phyloP scores from a whole-genome alignment of 345 rosid genomes.

The Leavenworthia alabamica region DNA sequence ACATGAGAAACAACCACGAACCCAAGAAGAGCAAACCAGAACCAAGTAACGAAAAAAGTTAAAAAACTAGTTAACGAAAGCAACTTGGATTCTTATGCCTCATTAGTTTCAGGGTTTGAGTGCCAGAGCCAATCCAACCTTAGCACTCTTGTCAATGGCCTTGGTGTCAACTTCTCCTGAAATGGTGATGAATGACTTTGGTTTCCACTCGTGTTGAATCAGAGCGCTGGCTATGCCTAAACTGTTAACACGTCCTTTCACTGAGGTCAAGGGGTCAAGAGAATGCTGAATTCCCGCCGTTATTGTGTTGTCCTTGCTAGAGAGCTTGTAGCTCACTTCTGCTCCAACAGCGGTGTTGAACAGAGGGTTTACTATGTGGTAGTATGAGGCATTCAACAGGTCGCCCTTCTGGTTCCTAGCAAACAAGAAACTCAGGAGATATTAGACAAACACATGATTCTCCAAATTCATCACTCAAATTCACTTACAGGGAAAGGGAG shows the following conservation, averaged over 20 bases:
- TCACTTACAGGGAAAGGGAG: conserved; percentile 60
- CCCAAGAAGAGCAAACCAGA: conserved; percentile 9
- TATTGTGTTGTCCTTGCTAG: conserved; percentile 62
- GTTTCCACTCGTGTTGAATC: conserved; percentile 89
- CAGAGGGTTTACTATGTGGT: conserved; percentile 57
- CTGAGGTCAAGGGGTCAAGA: conserved; percentile 59
- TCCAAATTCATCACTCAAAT: background rate
- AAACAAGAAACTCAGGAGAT: background rate
- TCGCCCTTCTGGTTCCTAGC: conserved; percentile 82
- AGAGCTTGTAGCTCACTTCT: conserved; percentile 67
- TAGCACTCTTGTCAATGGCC: conserved; percentile 74
- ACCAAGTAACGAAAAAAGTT: background rate
- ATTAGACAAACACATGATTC: background rate
- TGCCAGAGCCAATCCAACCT: conserved; percentile 79
- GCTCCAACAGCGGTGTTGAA: conserved; percentile 73
- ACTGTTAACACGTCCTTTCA: conserved; percentile 79
- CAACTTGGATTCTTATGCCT: background rate
- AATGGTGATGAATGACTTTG: conserved; percentile 64
- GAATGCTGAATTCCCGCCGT: conserved; percentile 74
- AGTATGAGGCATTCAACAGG: conserved; percentile 58
- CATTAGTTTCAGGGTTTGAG: conserved; percentile 55
- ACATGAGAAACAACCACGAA: conserved; percentile 6
- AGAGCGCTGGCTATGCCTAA: conserved; percentile 64
- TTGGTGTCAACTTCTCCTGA: conserved; percentile 88
- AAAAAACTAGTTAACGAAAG: background rate